Base-by-base conservation (phyloP, 1,284 basidiomycete species). In the Pisolithus thermaeus region DNA sequence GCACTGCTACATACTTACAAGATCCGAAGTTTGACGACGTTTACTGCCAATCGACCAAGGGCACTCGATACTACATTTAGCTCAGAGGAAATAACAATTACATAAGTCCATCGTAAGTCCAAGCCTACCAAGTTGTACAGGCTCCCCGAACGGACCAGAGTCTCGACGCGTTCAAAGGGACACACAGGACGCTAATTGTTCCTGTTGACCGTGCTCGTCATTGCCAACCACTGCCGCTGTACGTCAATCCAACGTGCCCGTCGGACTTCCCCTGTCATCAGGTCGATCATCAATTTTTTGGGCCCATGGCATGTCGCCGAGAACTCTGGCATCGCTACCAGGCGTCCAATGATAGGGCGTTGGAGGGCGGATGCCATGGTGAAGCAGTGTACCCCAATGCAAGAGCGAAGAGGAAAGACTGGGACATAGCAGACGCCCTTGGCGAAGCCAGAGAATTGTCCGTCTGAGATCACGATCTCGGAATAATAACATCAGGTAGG, bases 211-310 rank as follows among this genome's bases (percentile, higher is more conserved):
- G 65, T 59, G 46, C 61, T 75, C 40, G 63, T 72, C 53, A 58
- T 70, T 27, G 56, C 70, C 57, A 70, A 65, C 50, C 63, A 64
- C 30, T 56, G 68, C 38, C 65, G 70, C 54, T 87, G 84, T 2
- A 73, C 70, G 22, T 74, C 59, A 55, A 68, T 66, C 84, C 84
- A 86, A 73, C 40, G 85, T 84, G 1, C 84, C 85, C 0, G 85
- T 87, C 47, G 78, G 83, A 46, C 74, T 78, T 4, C 85, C 85
- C 18, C 85, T 72, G 84, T 85, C 87, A 23, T 77, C 64, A 30
- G 87, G 60, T 27, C 78, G 62, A 37, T 81, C 75, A 52, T 84
- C 76, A 7, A 66, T 56, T 65, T 80, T 85, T 18, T 75, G 68
- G 25, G 78, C 76, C 78, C 81, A 87, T 0, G 63, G 64, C 0